Conservation (phyloP, 495 filamentous ascomycete genomes). For the Neurospora terricola region DNA sequence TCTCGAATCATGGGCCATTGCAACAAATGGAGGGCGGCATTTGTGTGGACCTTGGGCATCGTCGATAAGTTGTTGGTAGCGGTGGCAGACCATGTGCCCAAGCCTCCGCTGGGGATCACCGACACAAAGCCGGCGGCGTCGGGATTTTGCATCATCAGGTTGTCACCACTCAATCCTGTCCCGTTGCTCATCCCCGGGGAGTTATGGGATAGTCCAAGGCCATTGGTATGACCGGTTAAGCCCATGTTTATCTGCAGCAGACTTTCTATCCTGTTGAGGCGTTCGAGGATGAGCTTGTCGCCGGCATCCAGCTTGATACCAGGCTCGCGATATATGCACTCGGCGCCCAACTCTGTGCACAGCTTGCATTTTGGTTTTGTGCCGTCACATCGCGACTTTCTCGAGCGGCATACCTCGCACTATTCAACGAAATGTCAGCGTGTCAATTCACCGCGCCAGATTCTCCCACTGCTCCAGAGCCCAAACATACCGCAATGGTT, state of each 20-base stretch:
- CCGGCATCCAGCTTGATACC: slow-evolving; percentile 82
- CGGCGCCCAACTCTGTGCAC: slow-evolving; percentile 70
- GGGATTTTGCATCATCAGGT: slow-evolving; percentile 37
- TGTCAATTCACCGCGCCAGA: background rate
- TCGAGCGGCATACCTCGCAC: slow-evolving; percentile 78
- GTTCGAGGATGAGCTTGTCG: slow-evolving; percentile 75
- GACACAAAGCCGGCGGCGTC: slow-evolving; percentile 37
- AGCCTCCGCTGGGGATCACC: slow-evolving; percentile 52
- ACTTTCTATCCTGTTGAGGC: slow-evolving; percentile 64
- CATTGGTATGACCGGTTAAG: slow-evolving; percentile 34
- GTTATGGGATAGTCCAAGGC: slow-evolving; percentile 35
- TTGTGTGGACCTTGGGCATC: slow-evolving; percentile 76
- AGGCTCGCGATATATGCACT: slow-evolving; percentile 76
- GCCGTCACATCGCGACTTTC: slow-evolving; percentile 79
- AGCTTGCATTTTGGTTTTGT: slow-evolving; percentile 73
- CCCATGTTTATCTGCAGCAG: slow-evolving; percentile 57
- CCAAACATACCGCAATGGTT: slow-evolving; percentile 56
- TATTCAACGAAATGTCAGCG: slow-evolving; percentile 29
- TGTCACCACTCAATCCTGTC: slow-evolving; percentile 56
- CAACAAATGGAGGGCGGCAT: slow-evolving; percentile 64
- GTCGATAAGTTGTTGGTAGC: slow-evolving; percentile 62
- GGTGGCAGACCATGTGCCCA: slow-evolving; percentile 61
- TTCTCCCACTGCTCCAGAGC: background rate
- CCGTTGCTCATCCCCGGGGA: slow-evolving; percentile 65
- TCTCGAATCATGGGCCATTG: slow-evolving; percentile 75